These are phyloP conservation scores for Neurospora hispaniola DNA, from an alignment of 495 filamentous ascomycete genomes.

Conservation along the genomic window DNA sequence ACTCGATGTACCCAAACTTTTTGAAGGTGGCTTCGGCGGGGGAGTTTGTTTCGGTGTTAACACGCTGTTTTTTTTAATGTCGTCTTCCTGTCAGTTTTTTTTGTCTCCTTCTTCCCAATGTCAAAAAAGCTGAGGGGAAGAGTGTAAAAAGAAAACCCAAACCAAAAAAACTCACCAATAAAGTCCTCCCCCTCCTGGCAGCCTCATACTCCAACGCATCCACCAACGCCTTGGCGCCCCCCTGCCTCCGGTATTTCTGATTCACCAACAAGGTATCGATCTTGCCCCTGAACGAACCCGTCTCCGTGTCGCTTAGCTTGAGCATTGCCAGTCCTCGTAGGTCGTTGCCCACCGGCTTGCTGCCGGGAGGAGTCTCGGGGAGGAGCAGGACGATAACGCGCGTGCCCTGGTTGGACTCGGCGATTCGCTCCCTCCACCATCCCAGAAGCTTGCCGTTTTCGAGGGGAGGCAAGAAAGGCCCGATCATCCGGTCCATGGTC, in stretches of 20 bases:
- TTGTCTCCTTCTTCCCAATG: background rate
- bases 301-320: constrained; percentile 24
- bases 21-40: constrained; percentile 24
- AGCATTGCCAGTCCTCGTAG: constrained; percentile 30
- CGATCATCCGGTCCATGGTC: constrained; percentile 25
- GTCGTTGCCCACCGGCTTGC: constrained; percentile 21
- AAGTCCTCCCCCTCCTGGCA: constrained; percentile 21
- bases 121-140: background rate
- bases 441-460: constrained; percentile 28
- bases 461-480: constrained; percentile 29
- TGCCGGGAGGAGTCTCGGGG: constrained; percentile 14
- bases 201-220: constrained; percentile 28
- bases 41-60: constrained; percentile 26
- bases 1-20: constrained; percentile 26
- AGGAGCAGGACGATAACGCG: constrained; percentile 27
- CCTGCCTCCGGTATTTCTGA: constrained; percentile 18
- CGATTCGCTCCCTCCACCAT: constrained; percentile 30
- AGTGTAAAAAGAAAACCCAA: background rate
- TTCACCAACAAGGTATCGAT: constrained; percentile 31
- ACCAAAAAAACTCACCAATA: constrained; percentile 20
- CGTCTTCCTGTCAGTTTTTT: background rate
- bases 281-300: constrained; percentile 24
- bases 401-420: constrained; percentile 18
- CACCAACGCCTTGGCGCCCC: constrained; percentile 23
- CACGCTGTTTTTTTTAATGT: constrained; percentile 13